These are phyloP conservation scores for Neurospora sp. DNA, from an alignment of 495 filamentous ascomycete species.

Conservation along the genomic window DNA sequence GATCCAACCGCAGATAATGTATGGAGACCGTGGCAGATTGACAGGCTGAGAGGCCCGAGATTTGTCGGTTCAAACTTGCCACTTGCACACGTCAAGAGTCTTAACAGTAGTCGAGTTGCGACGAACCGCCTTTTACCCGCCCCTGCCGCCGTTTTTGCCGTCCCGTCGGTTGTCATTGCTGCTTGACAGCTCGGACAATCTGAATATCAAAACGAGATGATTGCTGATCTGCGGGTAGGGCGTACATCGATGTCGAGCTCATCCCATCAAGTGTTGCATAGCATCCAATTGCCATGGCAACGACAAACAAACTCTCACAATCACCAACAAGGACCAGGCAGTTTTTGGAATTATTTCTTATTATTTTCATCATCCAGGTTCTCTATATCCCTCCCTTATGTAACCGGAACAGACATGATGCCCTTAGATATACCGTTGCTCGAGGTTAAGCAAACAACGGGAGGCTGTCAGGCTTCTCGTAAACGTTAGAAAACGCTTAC, in stretches of 20 bases:
- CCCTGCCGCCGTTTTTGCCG: not conserved
- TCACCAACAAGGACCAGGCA: not conserved
- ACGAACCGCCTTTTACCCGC: not conserved
- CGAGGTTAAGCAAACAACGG: not conserved
- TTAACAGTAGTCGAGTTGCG: not conserved
- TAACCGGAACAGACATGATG: not conserved
- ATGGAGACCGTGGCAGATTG: not conserved
- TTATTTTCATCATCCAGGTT: not conserved
- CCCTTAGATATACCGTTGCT: not conserved
- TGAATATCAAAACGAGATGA: not conserved
- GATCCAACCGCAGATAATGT: not conserved
- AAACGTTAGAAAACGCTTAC: slow-evolving; percentile 36
- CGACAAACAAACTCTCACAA: not conserved
- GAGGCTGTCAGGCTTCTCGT: not conserved
- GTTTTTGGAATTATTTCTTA: not conserved
- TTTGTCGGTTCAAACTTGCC: not conserved
- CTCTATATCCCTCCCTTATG: not conserved
- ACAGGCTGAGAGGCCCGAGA: not conserved
- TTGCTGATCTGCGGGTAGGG: not conserved
- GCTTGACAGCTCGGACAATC: not conserved
- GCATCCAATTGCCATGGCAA: not conserved
- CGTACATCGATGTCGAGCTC: not conserved
- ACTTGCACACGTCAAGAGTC: not conserved
- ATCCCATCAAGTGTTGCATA: not conserved
- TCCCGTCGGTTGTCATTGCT: not conserved